These are phyloP conservation scores for Beauveria varroae DNA, from an alignment of 2,329 filamentous ascomycete species.

Conservation along the genomic window DNA sequence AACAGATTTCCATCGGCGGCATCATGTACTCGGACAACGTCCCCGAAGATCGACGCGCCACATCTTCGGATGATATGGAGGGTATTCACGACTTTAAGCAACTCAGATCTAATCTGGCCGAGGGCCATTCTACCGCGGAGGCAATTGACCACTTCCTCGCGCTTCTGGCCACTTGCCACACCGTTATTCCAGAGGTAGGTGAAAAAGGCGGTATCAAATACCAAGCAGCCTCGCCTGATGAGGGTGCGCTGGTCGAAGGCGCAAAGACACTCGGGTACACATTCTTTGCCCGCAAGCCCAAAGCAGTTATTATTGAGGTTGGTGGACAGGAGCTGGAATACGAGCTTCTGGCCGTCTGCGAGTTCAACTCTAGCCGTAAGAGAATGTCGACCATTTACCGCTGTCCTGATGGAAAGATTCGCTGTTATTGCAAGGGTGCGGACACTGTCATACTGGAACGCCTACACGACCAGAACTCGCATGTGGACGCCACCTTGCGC, in stretches of 20 bases:
- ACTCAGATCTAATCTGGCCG: constrained; percentile 61
- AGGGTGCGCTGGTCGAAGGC: constrained; percentile 92
- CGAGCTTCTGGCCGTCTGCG: constrained; percentile 90
- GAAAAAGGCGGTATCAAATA: constrained; percentile 88
- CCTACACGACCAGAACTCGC: constrained; percentile 72
- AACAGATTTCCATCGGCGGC: constrained; percentile 86
- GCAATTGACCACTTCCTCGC: constrained; percentile 75
- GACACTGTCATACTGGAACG: constrained; percentile 97
- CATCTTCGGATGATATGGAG: constrained; percentile 68
- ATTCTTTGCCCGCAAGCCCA: constrained; percentile 85
- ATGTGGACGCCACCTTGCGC: constrained; percentile 80
- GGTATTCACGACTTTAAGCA: constrained; percentile 80
- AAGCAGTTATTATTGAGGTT: constrained; percentile 75
- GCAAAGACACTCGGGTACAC: constrained; percentile 79
- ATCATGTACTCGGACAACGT: constrained; percentile 91
- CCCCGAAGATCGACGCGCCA: constrained; percentile 80
- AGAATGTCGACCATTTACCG: constrained; percentile 97
- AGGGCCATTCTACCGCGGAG: constrained; percentile 39
- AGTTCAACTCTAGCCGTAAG: constrained; percentile 92
- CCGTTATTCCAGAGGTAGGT: constrained; percentile 86
- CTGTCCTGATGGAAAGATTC: constrained; percentile 90
- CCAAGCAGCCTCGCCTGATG: constrained; percentile 93
- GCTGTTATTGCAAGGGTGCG: constrained; percentile 91
- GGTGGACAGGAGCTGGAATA: constrained; percentile 70
- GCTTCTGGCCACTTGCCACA: constrained; percentile 85